Evolutionary conservation across 208 protist genomes (phyloP), one percentile per base, ranked within the genome.

Genomic region (Crithidia sp.): DNA sequence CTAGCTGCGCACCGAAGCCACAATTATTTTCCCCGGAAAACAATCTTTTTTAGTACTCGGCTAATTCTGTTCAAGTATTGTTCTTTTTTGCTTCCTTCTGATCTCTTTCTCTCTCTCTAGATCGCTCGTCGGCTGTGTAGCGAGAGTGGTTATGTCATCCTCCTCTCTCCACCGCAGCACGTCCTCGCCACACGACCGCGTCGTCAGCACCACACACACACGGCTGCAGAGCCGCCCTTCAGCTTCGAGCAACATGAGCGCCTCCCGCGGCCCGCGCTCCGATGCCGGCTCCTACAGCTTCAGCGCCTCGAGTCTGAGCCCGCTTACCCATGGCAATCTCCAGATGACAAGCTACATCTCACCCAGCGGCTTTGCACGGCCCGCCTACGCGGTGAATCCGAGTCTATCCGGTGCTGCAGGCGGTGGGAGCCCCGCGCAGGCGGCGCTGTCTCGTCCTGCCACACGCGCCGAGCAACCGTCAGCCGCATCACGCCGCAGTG

Each of bases 291-390:
- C 39, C 12, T 7, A 59, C 64, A 49, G 4, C 9, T 49, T 9
- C 16, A 4, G 14, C 10, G 14, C 36, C 4, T 1, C 50, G 3
- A 7, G 52, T 3, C 19, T 40, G 13, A 49, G 52, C 13, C 54
- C 39, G 4, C 64, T 52, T 9, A 37, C 39, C 2, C 64, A n/a
- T 5, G 52, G 4, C 37, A 3, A 36, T 0, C 50, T 68, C 5
- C 64, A 45, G 17, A 36, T 59, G 8, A 14, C 64, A 3, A 59
- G 39, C 16, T n/a, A 59, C 5, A 50, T 68, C 17, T 7, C 49
- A 3, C 14, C 64, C 13, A 59, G 37, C 52, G 17, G 64, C n/a
- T 68, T 68, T 59, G 64, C 64, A 10, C 49, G 49, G 14, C 64
- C 64, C 8, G 45, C 64, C n/a, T 59, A 59, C 52, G 37, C 52